Base-by-base conservation (phyloP, 1,284 basidiomycete genomes). In the Salmacisia buchloeana region DNA sequence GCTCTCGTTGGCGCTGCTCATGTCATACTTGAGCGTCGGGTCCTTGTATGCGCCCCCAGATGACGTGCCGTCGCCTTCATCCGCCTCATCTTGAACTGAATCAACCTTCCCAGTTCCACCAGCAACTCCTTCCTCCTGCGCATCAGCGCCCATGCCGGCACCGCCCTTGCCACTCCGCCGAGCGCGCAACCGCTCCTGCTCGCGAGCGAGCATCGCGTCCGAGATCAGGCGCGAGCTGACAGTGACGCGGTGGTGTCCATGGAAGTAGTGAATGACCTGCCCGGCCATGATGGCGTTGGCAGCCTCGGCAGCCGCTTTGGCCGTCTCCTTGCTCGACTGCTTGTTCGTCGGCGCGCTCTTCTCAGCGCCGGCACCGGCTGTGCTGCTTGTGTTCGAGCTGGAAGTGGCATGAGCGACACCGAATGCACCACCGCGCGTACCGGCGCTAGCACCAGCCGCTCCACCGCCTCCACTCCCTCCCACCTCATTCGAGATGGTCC, bases 201-300 rank as follows among this genome's bases (percentile, higher is more conserved):
- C 23, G 10, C 7, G 35, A 38, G n/a, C n/a, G n/a, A 43, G 15
- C 41, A 43, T 6, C 10, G 10, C 23, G 7, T 43, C 41, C 10
- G 71, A 69, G 10, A 69, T 15, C 12, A 71, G 60, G 12, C 65
- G 65, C 9, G 72, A 71, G 23, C 67, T 62, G 12, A 74, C 25
- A 10, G 60, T 68, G 59, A 74, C 63, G 27, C 67, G 65, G 39
- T 65, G 67, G 23, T 58, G 58, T 15, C 70, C 72, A 29, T 74
- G 72, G 2, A 73, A 34, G 64, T 68, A 74, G 12, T 73, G 71
- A 18, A 61, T 56, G 0, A 23, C 39, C 29, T 46, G 45, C 6
- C 41, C 41, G 23, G 41, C 41, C 41, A 43, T n/a, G 56, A 33
- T 34, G 29, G 31, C 35, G 34, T 33, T 58, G 13, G 23, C 39